Base-by-base conservation (phyloP, 805 yeast species). In the Wickerhamiella bombiphila region DNA sequence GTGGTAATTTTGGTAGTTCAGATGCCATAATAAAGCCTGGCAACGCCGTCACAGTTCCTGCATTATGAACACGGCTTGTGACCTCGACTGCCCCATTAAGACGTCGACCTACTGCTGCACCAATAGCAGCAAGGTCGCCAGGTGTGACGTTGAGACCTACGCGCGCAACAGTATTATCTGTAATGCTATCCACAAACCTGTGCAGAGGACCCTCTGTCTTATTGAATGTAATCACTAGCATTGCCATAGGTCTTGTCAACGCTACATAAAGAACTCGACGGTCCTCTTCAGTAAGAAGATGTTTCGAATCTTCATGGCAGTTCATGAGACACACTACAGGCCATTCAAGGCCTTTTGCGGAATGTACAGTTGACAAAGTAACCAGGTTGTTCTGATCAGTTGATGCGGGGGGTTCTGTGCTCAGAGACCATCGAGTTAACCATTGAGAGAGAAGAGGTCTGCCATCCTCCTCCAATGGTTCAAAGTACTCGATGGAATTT, bases 261-360 rank as follows among this genome's bases (percentile, higher is more conserved):
- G 94, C 94, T 9, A 91, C 98, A 55, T 82, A 91, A 42, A 85
- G 68, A 47, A 88, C 71, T 35, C 97, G 56, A 38, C 93, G 59
- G 50, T 85, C 96, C 57, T 88, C 97, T 45, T 78, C 69, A 13
- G 13, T 24, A 13, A 9, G 9, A 24, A 13, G 9, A 13, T 24
- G 11, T 9, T 24, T 9, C 2, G 72, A 29, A 8, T 58, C 46
- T 9, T 50, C 55, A 3, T 17, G 11, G n/a, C 13, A 6, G 22
- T 81, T 78, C 0, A 93, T 83, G 9, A 82, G 69, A 52, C 82
- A 81, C 0, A 88, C 96, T 11, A 81, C 72, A 0, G 94, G 88
- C 96, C 97, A 88, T 54, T 88, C 98, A 2, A 86, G 63, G 1
- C 98, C 98, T 54, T 88, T 88, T 1, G 96, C 74, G 0, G 85